Percentiles rank a stretch among this genome's conserved stretches.
Conservation (phyloP, 345 rosid genomes). For the Hypericum androsaemum region DNA sequence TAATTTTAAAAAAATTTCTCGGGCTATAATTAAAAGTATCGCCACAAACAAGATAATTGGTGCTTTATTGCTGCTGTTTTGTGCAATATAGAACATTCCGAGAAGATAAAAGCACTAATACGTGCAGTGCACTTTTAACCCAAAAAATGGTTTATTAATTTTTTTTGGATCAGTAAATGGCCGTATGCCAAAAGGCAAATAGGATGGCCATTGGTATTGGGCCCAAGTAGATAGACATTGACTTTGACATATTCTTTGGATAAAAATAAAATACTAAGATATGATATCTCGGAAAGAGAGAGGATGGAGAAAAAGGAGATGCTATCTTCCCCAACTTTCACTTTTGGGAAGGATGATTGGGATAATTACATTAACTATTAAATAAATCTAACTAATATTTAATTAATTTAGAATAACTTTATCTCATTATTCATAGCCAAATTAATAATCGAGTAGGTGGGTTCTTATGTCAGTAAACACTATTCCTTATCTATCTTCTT, state of each 20-base stretch:
- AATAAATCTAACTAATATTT: neutral
- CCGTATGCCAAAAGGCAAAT: constrained; percentile 14
- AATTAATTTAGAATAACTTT: too few species aligned
- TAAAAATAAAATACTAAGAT: neutral
- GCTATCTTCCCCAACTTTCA: constrained; percentile 18
- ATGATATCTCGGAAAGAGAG: too few species aligned
- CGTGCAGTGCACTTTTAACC: neutral
- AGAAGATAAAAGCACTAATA: too few species aligned
- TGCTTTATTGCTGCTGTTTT: too few species aligned
- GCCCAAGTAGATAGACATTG: constrained; percentile 18
- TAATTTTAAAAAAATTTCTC: too few species aligned
- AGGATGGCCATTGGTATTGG: constrained; percentile 12
- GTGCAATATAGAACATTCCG: too few species aligned
- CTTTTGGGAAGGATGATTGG: constrained; percentile 23
- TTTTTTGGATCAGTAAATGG: constrained; percentile 19
- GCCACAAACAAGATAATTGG: too few species aligned
- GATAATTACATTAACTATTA: constrained; percentile 22
- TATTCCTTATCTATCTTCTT: too few species aligned
- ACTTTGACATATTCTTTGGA: constrained; percentile 19
- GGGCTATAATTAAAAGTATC: too few species aligned
- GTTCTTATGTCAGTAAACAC: too few species aligned
- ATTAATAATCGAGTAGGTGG: too few species aligned
- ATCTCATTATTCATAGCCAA: too few species aligned
- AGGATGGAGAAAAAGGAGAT: neutral
- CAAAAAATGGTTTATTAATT: constrained; percentile 15